These are phyloP conservation scores for Aurantiochytrium sp. DNA, from an alignment of 108 stramenopile species.

Conservation along the genomic window DNA sequence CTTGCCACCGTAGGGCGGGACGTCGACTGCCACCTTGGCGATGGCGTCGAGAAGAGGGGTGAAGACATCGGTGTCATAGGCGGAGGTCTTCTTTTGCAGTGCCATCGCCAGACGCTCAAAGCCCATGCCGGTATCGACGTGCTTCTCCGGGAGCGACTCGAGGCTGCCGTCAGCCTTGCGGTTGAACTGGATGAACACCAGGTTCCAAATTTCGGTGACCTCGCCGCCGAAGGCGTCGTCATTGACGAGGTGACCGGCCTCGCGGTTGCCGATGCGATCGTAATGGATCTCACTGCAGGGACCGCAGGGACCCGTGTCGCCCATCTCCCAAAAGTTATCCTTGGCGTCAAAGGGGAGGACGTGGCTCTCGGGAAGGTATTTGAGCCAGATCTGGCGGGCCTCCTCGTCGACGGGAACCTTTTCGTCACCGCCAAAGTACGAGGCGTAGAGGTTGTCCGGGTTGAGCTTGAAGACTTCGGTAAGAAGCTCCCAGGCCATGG, in stretches of 20 bases:
- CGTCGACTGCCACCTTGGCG: constrained; percentile 60
- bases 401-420: constrained; percentile 72
- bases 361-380: constrained; percentile 71
- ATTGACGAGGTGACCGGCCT: constrained; percentile 87
- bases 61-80: constrained; percentile 99
- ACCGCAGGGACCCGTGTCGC: constrained; percentile 96
- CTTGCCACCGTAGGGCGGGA: constrained; percentile 75
- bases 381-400: constrained; percentile 78
- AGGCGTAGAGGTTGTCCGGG: constrained; percentile 76
- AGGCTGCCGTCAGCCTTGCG: constrained; percentile 78
- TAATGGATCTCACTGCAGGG: constrained; percentile 98
- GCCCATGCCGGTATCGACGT: constrained; percentile 99
- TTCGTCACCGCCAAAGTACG: constrained; percentile 97
- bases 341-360: constrained; percentile 84
- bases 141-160: constrained; percentile 77
- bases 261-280: constrained; percentile 93
- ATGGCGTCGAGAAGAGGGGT: constrained; percentile 82
- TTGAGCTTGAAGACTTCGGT: constrained; percentile 78
- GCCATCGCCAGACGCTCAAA: constrained; percentile 92
- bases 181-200: constrained; percentile 99
- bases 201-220: constrained; percentile 96
- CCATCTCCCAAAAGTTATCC: constrained; percentile 99
- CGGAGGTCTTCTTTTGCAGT: constrained; percentile 82
- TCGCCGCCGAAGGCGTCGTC: constrained; percentile 73
- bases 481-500: constrained; percentile 89